A percentile compares a stretch with the other conserved stretches of the same genome.
These are phyloP conservation scores for Elsinoe australis DNA, from an alignment of 2,329 filamentous ascomycete species.

Conservation along the genomic window DNA sequence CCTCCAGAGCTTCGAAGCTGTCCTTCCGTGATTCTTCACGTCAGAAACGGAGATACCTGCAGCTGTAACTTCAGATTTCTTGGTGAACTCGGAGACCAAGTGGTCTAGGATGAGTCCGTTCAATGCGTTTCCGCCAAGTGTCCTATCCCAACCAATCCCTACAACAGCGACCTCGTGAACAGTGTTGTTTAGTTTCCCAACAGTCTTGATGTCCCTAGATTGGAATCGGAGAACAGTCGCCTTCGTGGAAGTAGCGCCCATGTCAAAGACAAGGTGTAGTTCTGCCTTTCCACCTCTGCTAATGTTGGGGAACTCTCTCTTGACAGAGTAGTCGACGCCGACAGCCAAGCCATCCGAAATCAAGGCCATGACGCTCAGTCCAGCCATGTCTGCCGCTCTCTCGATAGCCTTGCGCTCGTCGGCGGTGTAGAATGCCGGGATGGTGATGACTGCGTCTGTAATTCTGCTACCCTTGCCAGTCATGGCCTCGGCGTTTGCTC, in stretches of 20 bases:
- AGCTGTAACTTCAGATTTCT: constrained; percentile 56
- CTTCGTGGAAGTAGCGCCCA: constrained; percentile 92
- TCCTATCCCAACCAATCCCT: constrained; percentile 80
- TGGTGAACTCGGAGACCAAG: constrained; percentile 73
- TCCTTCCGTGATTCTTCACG: constrained; percentile 68
- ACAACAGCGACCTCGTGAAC: constrained; percentile 89
- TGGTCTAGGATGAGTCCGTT: constrained; percentile 85
- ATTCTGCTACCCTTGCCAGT: constrained; percentile 69
- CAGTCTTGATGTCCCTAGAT: constrained; percentile 78
- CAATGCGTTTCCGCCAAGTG: constrained; percentile 79
- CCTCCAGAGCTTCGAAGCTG: constrained; percentile 85
- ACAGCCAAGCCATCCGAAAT: constrained; percentile 88
- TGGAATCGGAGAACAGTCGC: constrained; percentile 88
- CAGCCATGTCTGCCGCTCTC: constrained; percentile 77
- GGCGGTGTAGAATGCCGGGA: constrained; percentile 81
- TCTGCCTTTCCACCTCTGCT: constrained; percentile 80
- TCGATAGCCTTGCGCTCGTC: constrained; percentile 85
- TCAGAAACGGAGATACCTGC: constrained; percentile 53
- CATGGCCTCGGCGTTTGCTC: constrained; percentile 75
- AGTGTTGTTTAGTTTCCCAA: constrained; percentile 92
- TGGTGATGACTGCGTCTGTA: constrained; percentile 76
- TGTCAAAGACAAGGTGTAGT: constrained; percentile 89
- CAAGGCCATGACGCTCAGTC: constrained; percentile 74
- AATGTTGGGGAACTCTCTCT: constrained; percentile 76
- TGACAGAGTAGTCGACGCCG: constrained; percentile 89